Evolutionary conservation across 1,284 basidiomycete species (phyloP), one percentile per base, ranked within the genome.

Genomic region (Ceratobasidium sp.): DNA sequence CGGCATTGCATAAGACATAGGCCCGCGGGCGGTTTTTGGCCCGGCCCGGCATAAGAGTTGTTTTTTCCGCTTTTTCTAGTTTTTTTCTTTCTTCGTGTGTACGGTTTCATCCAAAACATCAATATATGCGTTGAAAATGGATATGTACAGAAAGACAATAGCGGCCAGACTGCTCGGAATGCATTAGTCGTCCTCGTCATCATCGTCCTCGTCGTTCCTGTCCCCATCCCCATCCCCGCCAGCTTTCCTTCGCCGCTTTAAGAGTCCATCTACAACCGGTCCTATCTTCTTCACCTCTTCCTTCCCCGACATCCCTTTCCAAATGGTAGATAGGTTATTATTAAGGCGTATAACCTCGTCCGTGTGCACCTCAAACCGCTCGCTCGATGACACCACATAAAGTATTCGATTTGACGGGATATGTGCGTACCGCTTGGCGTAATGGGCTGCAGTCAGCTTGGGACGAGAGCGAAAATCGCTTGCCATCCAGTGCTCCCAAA

Each of bases 401-500:
- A 66, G 42, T 10, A 66, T 10, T 2, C 64, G 42, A 12, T 66
- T n/a, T 4, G 20, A 50, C 20, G 42, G 42, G 64, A 66, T 44
- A 26, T 46, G 64, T 5, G 64, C 64, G 17, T 23, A 66, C 15
- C 64, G 38, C 15, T 44, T 26, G 5, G 64, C 64, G n/a, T 50
- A 44, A 17, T 66, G 64, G 5, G 20, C 12, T 3, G 46, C 64
- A 15, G 64, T 66, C 2, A 2, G 2, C 64, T 44, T 66, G 9
- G 42, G 38, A 2, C 26, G 3, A 3, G 40, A n/a, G 20, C 64
- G 46, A 42, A 66, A 66, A n/a, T 66, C 64, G 38, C 23, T 48
- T 17, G 4, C 42, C n/a, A 23, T 26, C 64, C 64, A 66, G 15
- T 66, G 40, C 46, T 66, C 64, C 64, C 64, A 66, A 6, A 66